Base-by-base conservation (phyloP, 2,329 filamentous ascomycete genomes). In the Cladosporium velox region DNA sequence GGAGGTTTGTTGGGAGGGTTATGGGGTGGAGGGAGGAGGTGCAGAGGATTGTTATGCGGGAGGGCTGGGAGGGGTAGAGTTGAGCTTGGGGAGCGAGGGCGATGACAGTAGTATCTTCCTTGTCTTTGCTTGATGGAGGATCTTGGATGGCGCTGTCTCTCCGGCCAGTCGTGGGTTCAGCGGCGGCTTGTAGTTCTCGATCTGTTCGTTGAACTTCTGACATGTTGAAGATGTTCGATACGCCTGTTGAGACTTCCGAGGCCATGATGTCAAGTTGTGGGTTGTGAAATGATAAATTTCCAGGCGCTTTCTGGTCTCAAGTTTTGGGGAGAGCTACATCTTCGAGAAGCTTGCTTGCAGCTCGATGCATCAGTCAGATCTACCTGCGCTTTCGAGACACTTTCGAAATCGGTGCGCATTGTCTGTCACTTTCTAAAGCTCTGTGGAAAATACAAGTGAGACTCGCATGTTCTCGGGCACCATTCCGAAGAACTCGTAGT, bases 31-130 rank as follows among this genome's bases (percentile, higher is more conserved):
- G 12, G 4, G 60, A 63, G 60, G 26, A 26, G 34, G 41, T 41
- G 60, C 60, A 63, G 60, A 63, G 32, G 24, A 63, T 41, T 4
- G 60, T 30, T 30, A 63, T 26, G 2, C 24, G 47, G 32, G 49
- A 5, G 2, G 34, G 34, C 15, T 24, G 55, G 15, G 12, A 4
- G 6, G 11, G 15, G 38, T 8, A 18, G 38, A 14, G 11, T 35
- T 35, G 28, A 21, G 18, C 10, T 18, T 18, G 14, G 1, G 35
- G 35, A 6, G 15, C 6, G 4, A 18, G 4, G 5, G 35, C 15
- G 35, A 4, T 41, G 15, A 5, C 15, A 11, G 35, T 11, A 18
- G 35, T 11, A 6, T 18, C 11, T 3, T 41, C 15, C 5, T 41
- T 47, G n/a, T 8, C 2, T 21, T 47, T 47, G 41, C 3, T 47